A percentile compares a stretch with the other conserved stretches of the same genome.
Evolutionary conservation across 352 stramenopile species (phyloP).

Genomic region (Globisporangium emineosum): DNA sequence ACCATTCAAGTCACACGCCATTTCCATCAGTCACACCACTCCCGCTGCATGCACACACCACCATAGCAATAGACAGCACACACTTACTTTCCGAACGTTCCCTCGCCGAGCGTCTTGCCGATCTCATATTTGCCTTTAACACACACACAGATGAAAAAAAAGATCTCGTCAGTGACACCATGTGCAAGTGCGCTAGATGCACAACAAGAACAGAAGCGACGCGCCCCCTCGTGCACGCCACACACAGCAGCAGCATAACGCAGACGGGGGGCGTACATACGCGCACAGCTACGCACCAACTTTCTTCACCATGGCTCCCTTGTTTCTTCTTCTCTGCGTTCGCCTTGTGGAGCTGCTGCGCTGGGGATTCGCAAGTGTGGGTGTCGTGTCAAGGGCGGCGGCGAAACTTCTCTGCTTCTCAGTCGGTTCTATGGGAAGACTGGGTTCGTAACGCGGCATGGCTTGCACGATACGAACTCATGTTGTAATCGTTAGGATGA

Average conservation of each 20-base stretch:
- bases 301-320: conserved; percentile 50
- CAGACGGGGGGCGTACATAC: not conserved
- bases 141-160: conserved; percentile 1
- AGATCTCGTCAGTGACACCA: conserved; percentile 21
- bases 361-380: not conserved
- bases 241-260: not conserved
- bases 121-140: conserved; percentile 96
- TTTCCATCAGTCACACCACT: not conserved
- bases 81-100: conserved; percentile 95
- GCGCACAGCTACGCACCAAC: conserved; percentile 30
- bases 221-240: not conserved
- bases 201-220: too few species aligned
- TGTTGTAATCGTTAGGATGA: too few species aligned
- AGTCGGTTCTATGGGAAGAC: not conserved
- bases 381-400: not conserved
- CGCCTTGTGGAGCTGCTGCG: conserved; percentile 2
- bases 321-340: not conserved
- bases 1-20: not conserved
- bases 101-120: conserved; percentile 93
- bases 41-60: conserved; percentile 11
- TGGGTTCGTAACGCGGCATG: not conserved
- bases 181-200: not conserved
- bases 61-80: too few species aligned
- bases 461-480: too few species aligned
- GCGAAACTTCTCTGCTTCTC: not conserved